A percentile compares a stretch with the other conserved stretches of the same genome.
phyloP scores from a whole-genome alignment of 2,329 filamentous ascomycete species.

The Colletotrichum paranaense region DNA sequence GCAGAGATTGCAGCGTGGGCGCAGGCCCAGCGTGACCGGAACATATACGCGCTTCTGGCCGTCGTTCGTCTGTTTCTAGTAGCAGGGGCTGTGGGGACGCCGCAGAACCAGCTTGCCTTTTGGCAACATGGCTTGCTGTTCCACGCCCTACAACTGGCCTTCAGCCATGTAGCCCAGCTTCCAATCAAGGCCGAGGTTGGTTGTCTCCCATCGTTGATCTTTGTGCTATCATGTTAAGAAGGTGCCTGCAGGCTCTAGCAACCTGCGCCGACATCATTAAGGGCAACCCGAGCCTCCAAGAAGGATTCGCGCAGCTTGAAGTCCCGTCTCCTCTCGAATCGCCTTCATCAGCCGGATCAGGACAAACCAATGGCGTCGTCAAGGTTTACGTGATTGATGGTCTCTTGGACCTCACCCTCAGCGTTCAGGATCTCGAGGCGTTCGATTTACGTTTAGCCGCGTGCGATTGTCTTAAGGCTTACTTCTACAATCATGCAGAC shows the following conservation, averaged over 20 bases:
- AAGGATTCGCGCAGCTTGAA: slow-evolving; percentile 88
- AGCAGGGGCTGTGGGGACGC: slow-evolving; percentile 81
- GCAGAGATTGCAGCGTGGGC: slow-evolving; percentile 79
- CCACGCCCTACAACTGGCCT: slow-evolving; percentile 84
- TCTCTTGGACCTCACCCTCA: slow-evolving; percentile 83
- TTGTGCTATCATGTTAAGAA: slow-evolving; percentile 17
- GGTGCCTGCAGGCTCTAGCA: slow-evolving; percentile 71
- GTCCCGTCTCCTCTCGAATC: slow-evolving; percentile 71
- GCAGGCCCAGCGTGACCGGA: slow-evolving; percentile 84
- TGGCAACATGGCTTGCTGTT: slow-evolving; percentile 85
- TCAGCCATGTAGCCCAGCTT: slow-evolving; percentile 77
- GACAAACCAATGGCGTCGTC: slow-evolving; percentile 61
- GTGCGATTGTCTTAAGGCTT: slow-evolving; percentile 92
- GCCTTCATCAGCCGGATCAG: slow-evolving; percentile 50
- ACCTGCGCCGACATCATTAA: slow-evolving; percentile 91
- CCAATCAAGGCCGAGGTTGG: slow-evolving; percentile 84
- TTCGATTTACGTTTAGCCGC: slow-evolving; percentile 87
- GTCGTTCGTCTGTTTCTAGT: slow-evolving; percentile 89
- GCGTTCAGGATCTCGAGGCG: slow-evolving; percentile 71
- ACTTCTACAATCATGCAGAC: slow-evolving; percentile 83
- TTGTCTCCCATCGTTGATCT: slow-evolving; percentile 37
- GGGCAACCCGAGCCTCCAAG: slow-evolving; percentile 83
- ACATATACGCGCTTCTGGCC: slow-evolving; percentile 89
- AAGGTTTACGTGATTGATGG: slow-evolving; percentile 94
- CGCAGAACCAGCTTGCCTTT: slow-evolving; percentile 86